Evolutionary conservation across 148 eudicot species (phyloP).

Genomic region (Fagopyrum tataricum): DNA sequence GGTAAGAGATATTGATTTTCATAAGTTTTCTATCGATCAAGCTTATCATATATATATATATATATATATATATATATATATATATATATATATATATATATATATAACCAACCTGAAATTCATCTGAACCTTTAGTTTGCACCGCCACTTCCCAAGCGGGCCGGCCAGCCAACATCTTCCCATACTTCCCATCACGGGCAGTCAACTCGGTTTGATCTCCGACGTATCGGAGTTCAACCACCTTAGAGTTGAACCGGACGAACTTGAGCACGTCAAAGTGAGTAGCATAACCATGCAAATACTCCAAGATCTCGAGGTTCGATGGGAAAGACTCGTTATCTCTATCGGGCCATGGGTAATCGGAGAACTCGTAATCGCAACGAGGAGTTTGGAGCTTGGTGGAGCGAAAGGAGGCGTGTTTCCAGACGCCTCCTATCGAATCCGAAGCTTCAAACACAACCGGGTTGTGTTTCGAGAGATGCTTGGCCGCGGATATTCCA

Average conservation of each 20-base stretch:
- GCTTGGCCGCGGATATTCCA: slow-evolving; percentile 88
- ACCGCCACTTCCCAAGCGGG: slow-evolving; percentile 14
- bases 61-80: not conserved
- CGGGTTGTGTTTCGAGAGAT: slow-evolving; percentile 55
- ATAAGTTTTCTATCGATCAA: too few relatives aligned
- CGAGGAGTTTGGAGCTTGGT: slow-evolving; percentile 90
- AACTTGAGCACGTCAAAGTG: slow-evolving; percentile 64
- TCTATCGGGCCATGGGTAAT: slow-evolving; percentile 78
- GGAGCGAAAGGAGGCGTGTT: slow-evolving; percentile 54
- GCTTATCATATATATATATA: too few relatives aligned
- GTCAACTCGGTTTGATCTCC: slow-evolving; percentile 17
- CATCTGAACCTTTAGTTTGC: not conserved
- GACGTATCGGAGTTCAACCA: slow-evolving; percentile 58
- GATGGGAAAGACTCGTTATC: slow-evolving; percentile 63
- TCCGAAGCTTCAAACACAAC: slow-evolving; percentile 74
- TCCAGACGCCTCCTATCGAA: slow-evolving; percentile 90
- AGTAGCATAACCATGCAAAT: slow-evolving; percentile 58
- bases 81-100: not conserved
- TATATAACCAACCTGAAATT: not conserved
- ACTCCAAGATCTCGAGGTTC: slow-evolving; percentile 52
- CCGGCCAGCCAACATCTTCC: slow-evolving; percentile 1
- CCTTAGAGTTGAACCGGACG: slow-evolving; percentile 75
- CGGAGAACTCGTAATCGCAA: slow-evolving; percentile 88
- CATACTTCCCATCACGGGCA: not conserved
- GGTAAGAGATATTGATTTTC: not conserved